phyloP scores from a whole-genome alignment of 2,329 filamentous ascomycete species.

The Fusarium sp. region DNA sequence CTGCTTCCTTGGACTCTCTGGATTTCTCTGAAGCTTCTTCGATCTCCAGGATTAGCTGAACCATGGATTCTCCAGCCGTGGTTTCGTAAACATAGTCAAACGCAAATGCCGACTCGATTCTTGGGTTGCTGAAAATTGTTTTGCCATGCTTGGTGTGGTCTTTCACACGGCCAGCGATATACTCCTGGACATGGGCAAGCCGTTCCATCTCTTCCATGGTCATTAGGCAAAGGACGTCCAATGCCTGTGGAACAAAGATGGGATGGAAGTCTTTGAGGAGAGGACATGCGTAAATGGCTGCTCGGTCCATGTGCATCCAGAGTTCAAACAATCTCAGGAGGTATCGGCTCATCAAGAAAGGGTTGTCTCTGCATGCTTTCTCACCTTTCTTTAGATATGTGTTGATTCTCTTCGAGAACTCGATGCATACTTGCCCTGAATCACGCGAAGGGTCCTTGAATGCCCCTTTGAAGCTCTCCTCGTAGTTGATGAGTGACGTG shows the following conservation, averaged over 20 bases:
- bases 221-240: conserved; percentile 67
- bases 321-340: conserved; percentile 66
- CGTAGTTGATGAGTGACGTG: not conserved
- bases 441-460: not conserved
- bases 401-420: not conserved
- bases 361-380: conserved; percentile 45
- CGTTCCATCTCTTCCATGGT: conserved; percentile 59
- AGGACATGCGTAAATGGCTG: conserved; percentile 54
- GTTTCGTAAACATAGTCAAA: not conserved
- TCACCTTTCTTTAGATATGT: conserved; percentile 2
- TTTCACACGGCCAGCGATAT: conserved; percentile 30
- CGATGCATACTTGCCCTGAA: not conserved
- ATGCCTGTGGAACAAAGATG: conserved; percentile 57
- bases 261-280: conserved; percentile 64
- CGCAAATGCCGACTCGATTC: not conserved
- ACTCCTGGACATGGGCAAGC: conserved; percentile 48
- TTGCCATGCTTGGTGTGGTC: conserved; percentile 17
- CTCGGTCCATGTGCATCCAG: conserved; percentile 67
- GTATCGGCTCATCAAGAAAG: conserved; percentile 40
- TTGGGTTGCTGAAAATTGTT: conserved; percentile 62
- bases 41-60: not conserved
- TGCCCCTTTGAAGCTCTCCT: not conserved
- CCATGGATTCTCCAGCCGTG: not conserved
- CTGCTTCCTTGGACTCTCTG: not conserved
- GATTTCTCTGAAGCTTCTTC: not conserved